Base-by-base conservation (phyloP, 2,329 filamentous ascomycete genomes). In the Phoma herbarum region DNA sequence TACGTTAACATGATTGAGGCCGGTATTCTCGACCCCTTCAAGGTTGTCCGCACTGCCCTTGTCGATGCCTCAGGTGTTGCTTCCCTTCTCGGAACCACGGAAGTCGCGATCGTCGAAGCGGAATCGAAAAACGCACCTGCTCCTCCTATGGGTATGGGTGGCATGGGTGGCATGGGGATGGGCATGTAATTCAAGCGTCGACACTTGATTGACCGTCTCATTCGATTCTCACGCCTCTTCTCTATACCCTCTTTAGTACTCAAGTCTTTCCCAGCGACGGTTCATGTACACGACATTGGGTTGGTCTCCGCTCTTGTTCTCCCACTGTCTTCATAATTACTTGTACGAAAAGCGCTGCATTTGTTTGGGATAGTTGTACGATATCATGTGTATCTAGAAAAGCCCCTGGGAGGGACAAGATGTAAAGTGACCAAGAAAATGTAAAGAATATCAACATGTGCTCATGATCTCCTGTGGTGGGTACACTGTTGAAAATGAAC, bases 21-120 rank as follows among this genome's bases (percentile, higher is more conserved):
- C 69, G 95, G 95, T 90, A 99, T 99, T 80, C 90, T 99, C 60
- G 95, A 99, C 79, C 95, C 95, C 66, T 91, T 99, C 86, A 99
- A 99, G 91, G 95, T 99, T 71, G 95, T 99, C 76, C 93, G 95
- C 74, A 99, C 95, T 64, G 94, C 92, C 75, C 89, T 99, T 59
- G 87, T 93, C 74, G 95, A 99, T 74, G 95, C 95, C 71, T 94
- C 90, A 76, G 95, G 95, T 82, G 95, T 99, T 72, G 95, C 95
- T 52, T 98, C 94, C 52, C 88, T 99, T 61, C 90, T 99, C 62
- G 95, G 95, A 77, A 99, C 95, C 67, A 99, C 95, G 61, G 95
- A 99, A 84, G 95, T 98, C 57, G 93, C 95, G 68, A 97, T 99
- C 65, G 93, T 97, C 50, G 95, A 99, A 79, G 95, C 94, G 5